phyloP scores from a whole-genome alignment of 345 rosid species.

The Eutrema heterophyllum region DNA sequence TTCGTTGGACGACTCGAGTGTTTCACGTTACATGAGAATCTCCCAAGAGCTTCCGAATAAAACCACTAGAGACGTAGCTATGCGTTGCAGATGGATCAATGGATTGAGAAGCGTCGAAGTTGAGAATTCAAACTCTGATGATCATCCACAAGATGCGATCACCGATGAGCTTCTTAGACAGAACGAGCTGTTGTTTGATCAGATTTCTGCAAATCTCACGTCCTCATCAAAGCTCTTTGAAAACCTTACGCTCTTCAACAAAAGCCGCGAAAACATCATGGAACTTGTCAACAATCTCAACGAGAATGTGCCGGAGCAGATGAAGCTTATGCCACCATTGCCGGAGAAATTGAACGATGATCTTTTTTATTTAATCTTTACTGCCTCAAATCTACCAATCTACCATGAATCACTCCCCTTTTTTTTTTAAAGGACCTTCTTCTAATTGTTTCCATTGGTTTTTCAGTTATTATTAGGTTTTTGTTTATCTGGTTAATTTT shows the following conservation, averaged over 20 bases:
- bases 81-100: constrained; percentile 68
- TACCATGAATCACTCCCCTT: constrained; percentile 10
- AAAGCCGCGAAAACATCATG: constrained; percentile 34
- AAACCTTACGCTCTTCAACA: constrained; percentile 38
- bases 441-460: neutral
- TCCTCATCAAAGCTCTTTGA: constrained; percentile 1
- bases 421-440: neutral
- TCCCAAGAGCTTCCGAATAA: constrained; percentile 45
- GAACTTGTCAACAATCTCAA: constrained; percentile 43
- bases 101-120: constrained; percentile 40
- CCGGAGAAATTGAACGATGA: constrained; percentile 50
- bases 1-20: constrained; percentile 33
- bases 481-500: too few species aligned
- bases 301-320: constrained; percentile 42
- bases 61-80: constrained; percentile 68
- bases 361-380: constrained; percentile 41
- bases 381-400: constrained; percentile 25
- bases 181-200: constrained; percentile 42
- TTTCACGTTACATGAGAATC: constrained; percentile 55
- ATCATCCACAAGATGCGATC: neutral
- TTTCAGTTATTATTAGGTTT: neutral
- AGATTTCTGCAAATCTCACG: constrained; percentile 51
- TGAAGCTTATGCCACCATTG: constrained; percentile 68
- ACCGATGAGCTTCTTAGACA: constrained; percentile 52
- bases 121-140: constrained; percentile 27